Conservation (phyloP, 352 stramenopile species). For the Phytophthora sp. region DNA sequence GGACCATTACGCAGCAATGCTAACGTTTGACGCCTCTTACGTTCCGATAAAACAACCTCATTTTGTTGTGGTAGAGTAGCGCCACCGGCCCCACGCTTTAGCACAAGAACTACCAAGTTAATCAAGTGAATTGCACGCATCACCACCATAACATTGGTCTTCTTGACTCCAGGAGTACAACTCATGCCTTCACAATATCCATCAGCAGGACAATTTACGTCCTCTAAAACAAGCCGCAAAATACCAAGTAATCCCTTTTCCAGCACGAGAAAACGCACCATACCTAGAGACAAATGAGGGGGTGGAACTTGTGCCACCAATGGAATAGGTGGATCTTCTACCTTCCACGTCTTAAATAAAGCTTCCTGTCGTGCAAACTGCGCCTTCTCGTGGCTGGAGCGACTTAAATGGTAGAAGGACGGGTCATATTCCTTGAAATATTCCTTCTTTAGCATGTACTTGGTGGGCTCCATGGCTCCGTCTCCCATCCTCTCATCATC, state of each 20-base stretch:
- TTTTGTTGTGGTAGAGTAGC: slow-evolving; percentile 22
- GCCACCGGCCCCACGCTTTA: slow-evolving; percentile 43
- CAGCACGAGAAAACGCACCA: slow-evolving; percentile 63
- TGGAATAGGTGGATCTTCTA: slow-evolving; percentile 70
- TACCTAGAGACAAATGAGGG: slow-evolving; percentile 57
- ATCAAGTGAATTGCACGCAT: slow-evolving; percentile 70
- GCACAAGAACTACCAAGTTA: slow-evolving; percentile 68
- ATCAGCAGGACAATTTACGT: slow-evolving; percentile 39
- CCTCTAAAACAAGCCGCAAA: slow-evolving; percentile 71
- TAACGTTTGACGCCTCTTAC: slow-evolving; percentile 58
- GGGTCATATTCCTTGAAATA: slow-evolving; percentile 85
- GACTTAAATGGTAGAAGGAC: slow-evolving; percentile 79
- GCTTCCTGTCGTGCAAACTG: slow-evolving; percentile 81
- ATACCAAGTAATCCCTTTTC: slow-evolving; percentile 70
- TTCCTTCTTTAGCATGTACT: slow-evolving; percentile 82
- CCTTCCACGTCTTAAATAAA: slow-evolving; percentile 84
- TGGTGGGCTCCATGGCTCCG: slow-evolving; percentile 70
- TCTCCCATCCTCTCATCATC: slow-evolving; percentile 46
- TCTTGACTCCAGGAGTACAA: slow-evolving; percentile 37
- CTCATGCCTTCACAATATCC: slow-evolving; percentile 26
- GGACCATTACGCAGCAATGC: slow-evolving; percentile 58
- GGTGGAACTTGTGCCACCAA: slow-evolving; percentile 65
- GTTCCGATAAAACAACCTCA: slow-evolving; percentile 45
- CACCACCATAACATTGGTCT: slow-evolving; percentile 74
- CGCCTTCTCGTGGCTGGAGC: slow-evolving; percentile 78